Evolutionary conservation across 1,284 basidiomycete genomes (phyloP).

Genomic region (Mycosarcoma maydis): DNA sequence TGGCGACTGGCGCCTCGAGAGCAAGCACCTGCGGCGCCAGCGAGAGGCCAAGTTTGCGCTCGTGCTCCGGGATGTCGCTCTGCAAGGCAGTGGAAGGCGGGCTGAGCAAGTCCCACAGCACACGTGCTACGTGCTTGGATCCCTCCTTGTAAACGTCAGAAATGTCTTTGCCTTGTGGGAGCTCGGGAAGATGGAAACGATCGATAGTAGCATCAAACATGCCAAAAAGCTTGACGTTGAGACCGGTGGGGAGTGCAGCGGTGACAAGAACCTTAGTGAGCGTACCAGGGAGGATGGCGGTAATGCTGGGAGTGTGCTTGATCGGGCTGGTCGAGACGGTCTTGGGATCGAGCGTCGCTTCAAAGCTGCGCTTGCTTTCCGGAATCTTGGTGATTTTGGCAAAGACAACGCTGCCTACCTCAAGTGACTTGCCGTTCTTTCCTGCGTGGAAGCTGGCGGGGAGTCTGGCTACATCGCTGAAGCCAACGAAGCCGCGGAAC

Average conservation of each 20-base stretch:
- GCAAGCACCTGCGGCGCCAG: conserved; percentile 54
- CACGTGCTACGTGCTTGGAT: conserved; percentile 77
- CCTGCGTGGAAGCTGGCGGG: conserved; percentile 41
- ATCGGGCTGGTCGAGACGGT: conserved; percentile 49
- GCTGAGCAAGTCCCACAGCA: conserved; percentile 74
- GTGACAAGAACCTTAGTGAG: conserved; percentile 88
- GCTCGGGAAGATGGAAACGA: conserved; percentile 76
- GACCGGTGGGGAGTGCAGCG: conserved; percentile 78
- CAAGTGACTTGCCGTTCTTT: conserved; percentile 52
- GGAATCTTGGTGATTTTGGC: conserved; percentile 64
- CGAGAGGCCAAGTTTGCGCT: conserved; percentile 61
- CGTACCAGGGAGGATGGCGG: conserved; percentile 85
- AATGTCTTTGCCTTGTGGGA: conserved; percentile 59
- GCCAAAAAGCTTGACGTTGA: conserved; percentile 89
- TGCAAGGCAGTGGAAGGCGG: conserved; percentile 35
- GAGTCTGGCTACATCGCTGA: conserved; percentile 48
- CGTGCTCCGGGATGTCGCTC: conserved; percentile 45
- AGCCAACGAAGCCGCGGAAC: conserved; percentile 63
- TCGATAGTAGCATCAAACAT: conserved; percentile 94
- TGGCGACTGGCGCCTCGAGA: conserved; percentile 43
- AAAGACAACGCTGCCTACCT: conserved; percentile 65
- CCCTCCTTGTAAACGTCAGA: conserved; percentile 73
- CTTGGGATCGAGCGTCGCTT: conserved; percentile 59
- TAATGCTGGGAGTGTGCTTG: conserved; percentile 69
- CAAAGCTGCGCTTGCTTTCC: conserved; percentile 65